Evolutionary conservation across 1,284 basidiomycete genomes (phyloP), one percentile per base, ranked within the genome.

Genomic region (Coriolopsis trogii): DNA sequence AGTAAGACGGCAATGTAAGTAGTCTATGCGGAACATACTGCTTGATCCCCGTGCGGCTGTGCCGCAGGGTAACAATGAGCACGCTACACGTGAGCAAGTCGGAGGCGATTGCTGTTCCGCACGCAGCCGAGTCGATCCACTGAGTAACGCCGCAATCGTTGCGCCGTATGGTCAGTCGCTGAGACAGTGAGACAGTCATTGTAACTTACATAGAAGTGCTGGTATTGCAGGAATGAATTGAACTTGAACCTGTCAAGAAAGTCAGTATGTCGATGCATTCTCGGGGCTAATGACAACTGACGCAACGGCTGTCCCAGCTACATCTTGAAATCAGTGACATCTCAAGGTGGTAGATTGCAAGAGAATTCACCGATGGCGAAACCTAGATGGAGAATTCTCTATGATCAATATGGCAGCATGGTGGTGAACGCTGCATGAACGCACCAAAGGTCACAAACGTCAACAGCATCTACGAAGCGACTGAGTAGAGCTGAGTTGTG

Each of bases 101-200:
- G 2, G 50, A 45, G 3, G 25, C 26, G 5, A 46, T 33, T 6
- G 50, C 44, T 2, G 38, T 39, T 3, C 18, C 50, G 25, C 44
- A 51, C 5, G 44, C 50, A 6, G 36, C 44, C 8, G 44, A 51
- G 39, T 46, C 50, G 15, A 51, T 36, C 50, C 49, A 51, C 49
- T 51, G 38, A 21, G 24, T n/a, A 26, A 6, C 21, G 18, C 8
- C 15, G 13, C 6, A 21, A 36, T 13, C 9, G 20, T 13, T 28
- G 36, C 2, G 3, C 16, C 10, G 18, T 13, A 6, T 4, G 15
- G 16, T 6, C 29, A 21, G n/a, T n/a, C n/a, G n/a, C n/a, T n/a
- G n/a, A n/a, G n/a, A n/a, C n/a, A n/a, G n/a, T n/a, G n/a, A n/a
- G n/a, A n/a, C n/a, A n/a, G n/a, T n/a, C n/a, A 12, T 24, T 25